Evolutionary conservation across 2,329 filamentous ascomycete genomes (phyloP), one percentile per base, ranked within the genome.

Genomic region (Mycogone perniciosa): DNA sequence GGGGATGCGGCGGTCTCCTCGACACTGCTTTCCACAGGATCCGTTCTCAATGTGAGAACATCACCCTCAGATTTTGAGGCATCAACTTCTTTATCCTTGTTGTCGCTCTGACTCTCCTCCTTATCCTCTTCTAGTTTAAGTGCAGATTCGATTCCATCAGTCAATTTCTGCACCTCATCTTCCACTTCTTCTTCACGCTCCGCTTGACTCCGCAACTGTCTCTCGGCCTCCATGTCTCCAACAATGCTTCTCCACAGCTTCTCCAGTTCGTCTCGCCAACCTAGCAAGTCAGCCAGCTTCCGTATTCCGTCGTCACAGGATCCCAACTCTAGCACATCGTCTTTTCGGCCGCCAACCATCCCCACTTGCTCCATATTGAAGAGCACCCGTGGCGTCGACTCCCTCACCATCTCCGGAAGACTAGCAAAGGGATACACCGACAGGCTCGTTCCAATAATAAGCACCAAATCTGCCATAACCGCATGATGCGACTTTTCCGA

Each of bases 361-460:
- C 93, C 92, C 0, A 96, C 93, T 34, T 73, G 73, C 66, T 96
- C 88, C 69, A 85, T 78, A 66, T 99, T 99, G 67, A 99, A 88
- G 20, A 99, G 75, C 2, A 99, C 71, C 7, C 93, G 80, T 1
- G 92, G 93, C 3, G 79, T 80, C 1, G 73, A 75, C 1, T 83
- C 75, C 3, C 66, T 62, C 26, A 82, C 84, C 57, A 85, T 71
- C 10, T 77, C 71, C 0, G 92, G 91, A 45, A 97, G 72, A 43
- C 82, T 82, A 1, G 92, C 89, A 66, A 99, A 99, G 0, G 93
- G 93, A 56, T 91, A 88, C 2, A 97, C 92, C 0, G 76, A 82
- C 53, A 97, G 70, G 61, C 89, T 96, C 0, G 92, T 96, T 2
- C 93, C 93, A 74, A 96, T 84, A 26, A 96, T 78, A 47, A 97